Conservation (phyloP, 2,329 filamentous ascomycete species). For the Talaromyces sp. region DNA sequence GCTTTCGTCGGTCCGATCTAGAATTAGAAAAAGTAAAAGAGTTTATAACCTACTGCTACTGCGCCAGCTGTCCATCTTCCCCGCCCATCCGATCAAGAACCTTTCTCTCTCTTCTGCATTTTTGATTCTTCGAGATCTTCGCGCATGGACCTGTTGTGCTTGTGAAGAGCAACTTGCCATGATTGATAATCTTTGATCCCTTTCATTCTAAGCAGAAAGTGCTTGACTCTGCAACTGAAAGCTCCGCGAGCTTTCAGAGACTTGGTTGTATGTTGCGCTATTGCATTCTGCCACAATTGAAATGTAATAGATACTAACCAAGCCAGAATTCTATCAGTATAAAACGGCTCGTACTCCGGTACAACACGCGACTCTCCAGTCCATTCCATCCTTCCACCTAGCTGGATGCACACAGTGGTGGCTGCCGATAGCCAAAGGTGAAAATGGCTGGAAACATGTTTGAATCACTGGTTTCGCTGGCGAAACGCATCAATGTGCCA, state of each 20-base stretch:
- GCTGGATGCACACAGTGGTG: neutral
- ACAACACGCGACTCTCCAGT: neutral
- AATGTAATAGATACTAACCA: neutral
- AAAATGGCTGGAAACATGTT: slow-evolving; percentile 17
- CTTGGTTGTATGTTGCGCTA: neutral
- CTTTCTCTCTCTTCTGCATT: neutral
- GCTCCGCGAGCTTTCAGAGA: neutral
- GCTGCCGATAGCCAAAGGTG: neutral
- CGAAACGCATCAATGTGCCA: slow-evolving; percentile 55
- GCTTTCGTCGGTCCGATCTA: neutral
- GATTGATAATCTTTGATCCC: neutral
- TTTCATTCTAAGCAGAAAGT: neutral
- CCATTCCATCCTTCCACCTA: neutral
- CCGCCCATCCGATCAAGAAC: slow-evolving; percentile 13
- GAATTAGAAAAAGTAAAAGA: slow-evolving; percentile 5
- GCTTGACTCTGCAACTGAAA: neutral
- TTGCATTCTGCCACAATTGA: neutral
- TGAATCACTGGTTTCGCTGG: slow-evolving; percentile 28
- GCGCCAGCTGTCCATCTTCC: slow-evolving; percentile 13
- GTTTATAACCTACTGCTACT: slow-evolving; percentile 12
- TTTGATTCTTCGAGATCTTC: slow-evolving; percentile 3
- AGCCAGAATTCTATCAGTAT: neutral
- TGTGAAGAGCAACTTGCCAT: slow-evolving; percentile 6
- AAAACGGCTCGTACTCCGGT: neutral
- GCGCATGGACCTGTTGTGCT: neutral